Base-by-base conservation (phyloP, 1,284 basidiomycete genomes). In the Ganoderma boninense region DNA sequence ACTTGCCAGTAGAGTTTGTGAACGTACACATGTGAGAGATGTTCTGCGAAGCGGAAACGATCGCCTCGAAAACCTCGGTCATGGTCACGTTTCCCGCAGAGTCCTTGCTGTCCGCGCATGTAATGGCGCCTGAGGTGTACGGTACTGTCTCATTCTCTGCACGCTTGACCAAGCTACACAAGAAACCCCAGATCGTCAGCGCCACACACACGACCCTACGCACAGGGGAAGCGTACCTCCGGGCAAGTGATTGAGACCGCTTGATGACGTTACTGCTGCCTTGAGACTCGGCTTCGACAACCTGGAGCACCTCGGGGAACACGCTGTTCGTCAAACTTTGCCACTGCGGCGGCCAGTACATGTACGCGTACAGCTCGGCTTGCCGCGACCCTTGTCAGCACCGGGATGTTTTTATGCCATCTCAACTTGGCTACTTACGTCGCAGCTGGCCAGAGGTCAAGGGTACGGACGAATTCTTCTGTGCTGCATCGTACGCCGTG, bases 21-120 rank as follows among this genome's bases (percentile, higher is more conserved):
- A 10, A 64, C 76, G 23, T 59, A 77, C 76, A 76, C 46, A 74
- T 64, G 23, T 69, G 69, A 8, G 76, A 73, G 18, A 69, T 59
- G 56, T 72, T 70, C 10, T 65, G 69, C 14, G 74, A 49, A 14
- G 67, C 65, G 16, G 64, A 23, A 16, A 77, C 56, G 32, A 76
- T 44, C 20, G 59, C 54, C 46, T 76, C 61, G 57, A 77, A 77
- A 5, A 75, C 69, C 3, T 67, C 64, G 26, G 59, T 29, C 63
- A 72, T 69, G 26, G 67, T 72, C 4, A 69, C 64, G 40, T 54
- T 42, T 8, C 20, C 35, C 18, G n/a, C 7, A 10, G 8, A 40
- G 64, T 77, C 75, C 18, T 71, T 66, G 52, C 71, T 73, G 64
- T 77, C 76, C 8, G 69, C 56, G 64, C 76, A 77, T 20, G 61